These are phyloP conservation scores for Globisporangium splendens DNA, from an alignment of 352 stramenopile species.

Conservation along the genomic window DNA sequence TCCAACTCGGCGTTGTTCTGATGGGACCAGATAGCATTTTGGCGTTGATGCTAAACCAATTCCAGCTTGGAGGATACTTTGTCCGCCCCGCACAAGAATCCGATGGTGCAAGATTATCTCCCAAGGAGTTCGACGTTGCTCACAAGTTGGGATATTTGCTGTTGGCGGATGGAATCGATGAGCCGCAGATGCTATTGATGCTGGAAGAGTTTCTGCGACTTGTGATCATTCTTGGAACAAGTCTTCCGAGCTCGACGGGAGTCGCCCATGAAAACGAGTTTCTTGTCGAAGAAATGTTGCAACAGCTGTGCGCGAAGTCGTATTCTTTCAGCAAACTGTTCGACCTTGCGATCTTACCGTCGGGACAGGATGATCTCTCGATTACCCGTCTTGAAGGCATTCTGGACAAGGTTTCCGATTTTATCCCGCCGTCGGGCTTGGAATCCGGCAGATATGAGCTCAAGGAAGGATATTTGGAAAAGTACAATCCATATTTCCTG, in stretches of 20 bases:
- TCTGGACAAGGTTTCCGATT: slow-evolving; percentile 61
- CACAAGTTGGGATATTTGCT: slow-evolving; percentile 38
- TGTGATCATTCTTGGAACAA: slow-evolving; percentile 74
- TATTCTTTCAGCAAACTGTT: slow-evolving; percentile 81
- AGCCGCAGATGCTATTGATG: slow-evolving; percentile 70
- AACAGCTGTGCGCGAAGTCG: slow-evolving; percentile 79
- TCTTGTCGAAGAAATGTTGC: slow-evolving; percentile 79
- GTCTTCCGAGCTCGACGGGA: slow-evolving; percentile 57
- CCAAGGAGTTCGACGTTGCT: slow-evolving; percentile 9
- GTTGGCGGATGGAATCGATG: slow-evolving; percentile 62
- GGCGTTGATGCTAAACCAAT: slow-evolving; percentile 72
- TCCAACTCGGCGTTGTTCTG: slow-evolving; percentile 70
- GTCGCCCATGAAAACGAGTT: slow-evolving; percentile 68
- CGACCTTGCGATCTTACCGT: slow-evolving; percentile 76
- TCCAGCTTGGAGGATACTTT: slow-evolving; percentile 74
- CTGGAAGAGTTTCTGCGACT: slow-evolving; percentile 82
- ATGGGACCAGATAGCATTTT: slow-evolving; percentile 61
- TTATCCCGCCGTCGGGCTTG: slow-evolving; percentile 66
- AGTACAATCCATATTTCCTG: slow-evolving; percentile 86
- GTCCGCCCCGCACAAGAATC: slow-evolving; percentile 11
- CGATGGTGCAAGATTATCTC: not conserved
- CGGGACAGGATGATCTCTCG: slow-evolving; percentile 79
- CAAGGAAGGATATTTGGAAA: slow-evolving; percentile 65
- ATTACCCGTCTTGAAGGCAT: slow-evolving; percentile 60
- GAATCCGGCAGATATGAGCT: slow-evolving; percentile 81